Conservation (phyloP, 371 early-diverging fungal genomes). For the Mortierella sp. region DNA sequence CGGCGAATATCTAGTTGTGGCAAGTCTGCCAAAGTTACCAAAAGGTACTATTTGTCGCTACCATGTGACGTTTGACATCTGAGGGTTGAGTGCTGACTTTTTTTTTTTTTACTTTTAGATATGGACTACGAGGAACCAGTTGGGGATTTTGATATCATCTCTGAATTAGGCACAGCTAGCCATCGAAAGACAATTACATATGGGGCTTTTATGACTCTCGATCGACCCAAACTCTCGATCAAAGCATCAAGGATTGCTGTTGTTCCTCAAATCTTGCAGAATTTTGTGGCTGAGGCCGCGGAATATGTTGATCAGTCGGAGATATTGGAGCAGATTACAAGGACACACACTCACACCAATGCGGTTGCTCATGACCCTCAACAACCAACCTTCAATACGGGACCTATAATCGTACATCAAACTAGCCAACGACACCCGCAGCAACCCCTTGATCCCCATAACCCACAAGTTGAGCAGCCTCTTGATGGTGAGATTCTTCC, state of each 20-base stretch:
- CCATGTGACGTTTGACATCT: too few relatives aligned
- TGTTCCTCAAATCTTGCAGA: neutral
- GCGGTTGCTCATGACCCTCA: constrained; percentile 43
- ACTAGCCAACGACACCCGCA: constrained; percentile 51
- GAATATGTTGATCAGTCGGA: neutral
- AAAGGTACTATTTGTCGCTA: constrained; percentile 33
- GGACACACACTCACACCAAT: constrained; percentile 8
- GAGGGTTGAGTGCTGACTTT: neutral
- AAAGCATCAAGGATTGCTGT: neutral
- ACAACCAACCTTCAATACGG: constrained; percentile 29
- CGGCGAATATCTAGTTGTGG: constrained; percentile 46
- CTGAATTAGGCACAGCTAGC: constrained; percentile 12
- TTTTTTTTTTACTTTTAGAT: constrained; percentile 8
- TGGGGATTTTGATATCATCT: constrained; percentile 44
- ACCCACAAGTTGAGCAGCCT: constrained; percentile 30
- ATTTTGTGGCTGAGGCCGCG: neutral
- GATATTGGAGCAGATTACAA: constrained; percentile 14
- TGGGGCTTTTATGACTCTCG: constrained; percentile 46
- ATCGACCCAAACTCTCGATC: constrained; percentile 37
- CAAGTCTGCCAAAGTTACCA: constrained; percentile 34
- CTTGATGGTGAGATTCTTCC: constrained; percentile 25
- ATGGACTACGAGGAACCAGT: constrained; percentile 43
- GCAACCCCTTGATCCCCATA: constrained; percentile 41
- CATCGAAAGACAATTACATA: constrained; percentile 42
- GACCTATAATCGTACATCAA: constrained; percentile 13